phyloP scores from a whole-genome alignment of 805 yeast genomes.

The Teunomyces barrocoloradensis region DNA sequence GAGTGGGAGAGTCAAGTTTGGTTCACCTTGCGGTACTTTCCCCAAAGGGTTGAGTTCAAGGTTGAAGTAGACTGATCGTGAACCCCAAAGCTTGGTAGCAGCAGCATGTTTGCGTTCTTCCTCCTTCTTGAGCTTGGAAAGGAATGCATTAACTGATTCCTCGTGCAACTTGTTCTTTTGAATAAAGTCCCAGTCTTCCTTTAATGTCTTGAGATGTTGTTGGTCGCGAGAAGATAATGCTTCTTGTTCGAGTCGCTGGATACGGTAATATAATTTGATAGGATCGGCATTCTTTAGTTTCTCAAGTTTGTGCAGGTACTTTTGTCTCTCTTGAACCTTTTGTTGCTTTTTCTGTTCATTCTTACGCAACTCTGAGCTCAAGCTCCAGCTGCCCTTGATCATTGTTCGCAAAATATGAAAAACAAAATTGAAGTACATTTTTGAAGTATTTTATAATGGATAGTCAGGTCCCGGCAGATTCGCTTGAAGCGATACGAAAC shows the following conservation, averaged over 20 bases:
- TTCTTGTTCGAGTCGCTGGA: slow-evolving; percentile 26
- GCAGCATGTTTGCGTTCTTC: slow-evolving; percentile 14
- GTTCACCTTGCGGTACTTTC: slow-evolving; percentile 38
- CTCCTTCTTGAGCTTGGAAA: slow-evolving; percentile 18
- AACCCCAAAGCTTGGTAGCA: slow-evolving; percentile 38
- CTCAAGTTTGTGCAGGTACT: slow-evolving; percentile 24
- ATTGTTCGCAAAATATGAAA: slow-evolving; percentile 6
- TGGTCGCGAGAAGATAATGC: slow-evolving; percentile 15
- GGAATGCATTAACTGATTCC: slow-evolving; percentile 23
- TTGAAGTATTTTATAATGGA: not conserved
- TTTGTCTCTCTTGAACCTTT: slow-evolving; percentile 37
- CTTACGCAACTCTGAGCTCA: slow-evolving; percentile 37
- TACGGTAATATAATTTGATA: slow-evolving; percentile 28
- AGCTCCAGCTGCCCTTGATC: slow-evolving; percentile 30
- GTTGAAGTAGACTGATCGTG: slow-evolving; percentile 56
- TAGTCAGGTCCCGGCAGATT: slow-evolving; percentile 30
- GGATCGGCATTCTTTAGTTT: slow-evolving; percentile 33
- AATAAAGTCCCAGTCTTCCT: slow-evolving; percentile 42
- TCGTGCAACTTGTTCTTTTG: slow-evolving; percentile 32
- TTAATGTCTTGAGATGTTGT: slow-evolving; percentile 23
- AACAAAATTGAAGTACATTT: not conserved
- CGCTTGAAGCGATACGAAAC: slow-evolving; percentile 40
- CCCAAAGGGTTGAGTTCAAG: slow-evolving; percentile 68
- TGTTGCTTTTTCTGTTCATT: slow-evolving; percentile 35
- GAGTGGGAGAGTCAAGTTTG: slow-evolving; percentile 33